Conservation (phyloP, 1,284 basidiomycete genomes). For the Boletus semigastroideus region DNA sequence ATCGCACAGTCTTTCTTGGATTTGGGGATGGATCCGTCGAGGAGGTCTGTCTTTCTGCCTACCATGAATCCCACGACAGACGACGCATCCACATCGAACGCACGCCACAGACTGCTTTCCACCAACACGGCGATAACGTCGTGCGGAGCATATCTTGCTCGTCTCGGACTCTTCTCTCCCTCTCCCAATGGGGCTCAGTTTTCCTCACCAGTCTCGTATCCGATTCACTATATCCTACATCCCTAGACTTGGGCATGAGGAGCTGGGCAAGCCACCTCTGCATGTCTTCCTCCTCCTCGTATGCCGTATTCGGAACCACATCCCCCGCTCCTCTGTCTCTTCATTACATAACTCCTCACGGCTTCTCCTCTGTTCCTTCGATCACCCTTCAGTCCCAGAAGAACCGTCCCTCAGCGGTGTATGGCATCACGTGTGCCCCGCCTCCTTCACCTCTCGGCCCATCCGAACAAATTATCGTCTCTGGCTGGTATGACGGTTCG, state of each 20-base stretch:
- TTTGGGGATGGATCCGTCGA: slow-evolving; percentile 62
- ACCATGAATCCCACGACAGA: not conserved
- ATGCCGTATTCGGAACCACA: slow-evolving; percentile 65
- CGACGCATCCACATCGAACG: slow-evolving; percentile 20
- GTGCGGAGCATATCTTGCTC: slow-evolving; percentile 56
- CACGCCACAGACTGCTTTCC: slow-evolving; percentile 20
- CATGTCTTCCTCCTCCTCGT: slow-evolving; percentile 49
- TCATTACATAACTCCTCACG: slow-evolving; percentile 49
- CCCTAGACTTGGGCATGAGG: slow-evolving; percentile 46
- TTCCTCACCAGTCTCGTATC: slow-evolving; percentile 38
- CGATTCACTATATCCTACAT: slow-evolving; percentile 27
- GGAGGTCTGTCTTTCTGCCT: slow-evolving; percentile 39
- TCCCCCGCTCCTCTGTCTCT: slow-evolving; percentile 56
- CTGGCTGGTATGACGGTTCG: slow-evolving; percentile 76
- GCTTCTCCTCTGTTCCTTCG: slow-evolving; percentile 45
- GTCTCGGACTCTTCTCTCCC: slow-evolving; percentile 46
- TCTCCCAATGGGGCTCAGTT: slow-evolving; percentile 56
- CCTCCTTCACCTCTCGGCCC: slow-evolving; percentile 60
- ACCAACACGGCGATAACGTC: slow-evolving; percentile 43
- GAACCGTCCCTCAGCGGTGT: slow-evolving; percentile 57
- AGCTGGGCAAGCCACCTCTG: slow-evolving; percentile 64
- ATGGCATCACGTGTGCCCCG: slow-evolving; percentile 62
- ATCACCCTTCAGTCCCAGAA: slow-evolving; percentile 44
- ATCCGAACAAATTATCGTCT: slow-evolving; percentile 69
- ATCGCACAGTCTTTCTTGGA: slow-evolving; percentile 55